Conservation (phyloP, 306 rosid species). For the Lathyrus oleraceus region DNA sequence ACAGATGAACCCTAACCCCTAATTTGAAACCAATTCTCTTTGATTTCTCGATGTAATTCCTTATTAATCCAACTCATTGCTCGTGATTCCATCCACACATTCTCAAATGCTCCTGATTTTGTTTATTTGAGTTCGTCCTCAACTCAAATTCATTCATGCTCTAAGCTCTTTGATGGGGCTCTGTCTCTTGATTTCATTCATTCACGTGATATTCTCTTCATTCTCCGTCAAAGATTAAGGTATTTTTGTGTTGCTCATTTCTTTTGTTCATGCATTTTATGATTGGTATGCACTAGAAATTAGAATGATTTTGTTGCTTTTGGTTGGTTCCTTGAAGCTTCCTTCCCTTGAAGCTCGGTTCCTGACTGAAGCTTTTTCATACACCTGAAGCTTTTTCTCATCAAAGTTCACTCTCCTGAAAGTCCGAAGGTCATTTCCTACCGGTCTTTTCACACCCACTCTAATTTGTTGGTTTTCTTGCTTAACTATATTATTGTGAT, state of each 20-base stretch:
- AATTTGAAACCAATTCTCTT: neutral
- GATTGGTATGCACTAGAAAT: neutral
- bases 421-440: neutral
- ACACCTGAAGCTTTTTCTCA: no score
- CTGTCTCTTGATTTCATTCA: neutral
- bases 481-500: neutral
- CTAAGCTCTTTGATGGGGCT: neutral
- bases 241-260: conserved; percentile 6
- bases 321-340: conserved; percentile 5
- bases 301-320: neutral
- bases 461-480: neutral
- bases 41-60: neutral
- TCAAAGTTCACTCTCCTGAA: neutral
- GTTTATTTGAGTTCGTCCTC: neutral
- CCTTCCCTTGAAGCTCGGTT: neutral
- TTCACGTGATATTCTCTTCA: neutral
- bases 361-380: neutral
- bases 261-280: neutral
- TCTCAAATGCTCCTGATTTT: neutral
- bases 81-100: neutral
- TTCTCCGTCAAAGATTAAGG: conserved; percentile 5
- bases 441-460: neutral
- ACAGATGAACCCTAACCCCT: neutral
- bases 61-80: neutral
- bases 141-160: neutral